Evolutionary conservation across 2,329 filamentous ascomycete genomes (phyloP).

Genomic region (Fragosphaeria purpurea): DNA sequence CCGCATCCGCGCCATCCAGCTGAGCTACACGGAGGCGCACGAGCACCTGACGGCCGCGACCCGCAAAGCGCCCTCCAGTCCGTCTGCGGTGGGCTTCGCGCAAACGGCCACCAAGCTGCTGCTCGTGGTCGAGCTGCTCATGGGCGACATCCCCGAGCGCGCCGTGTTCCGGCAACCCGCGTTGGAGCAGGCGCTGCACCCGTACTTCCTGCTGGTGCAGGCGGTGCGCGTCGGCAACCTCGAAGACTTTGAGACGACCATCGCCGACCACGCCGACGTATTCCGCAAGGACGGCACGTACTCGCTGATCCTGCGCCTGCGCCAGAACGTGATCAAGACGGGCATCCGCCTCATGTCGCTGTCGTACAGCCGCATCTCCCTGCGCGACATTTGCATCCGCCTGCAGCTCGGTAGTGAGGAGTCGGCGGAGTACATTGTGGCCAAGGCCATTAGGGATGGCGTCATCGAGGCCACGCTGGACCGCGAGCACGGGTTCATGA

Average conservation of each 20-base stretch:
- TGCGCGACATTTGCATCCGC: conserved; percentile 94
- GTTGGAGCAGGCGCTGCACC: conserved; percentile 78
- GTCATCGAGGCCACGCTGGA: conserved; percentile 94
- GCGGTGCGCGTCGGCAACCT: conserved; percentile 94
- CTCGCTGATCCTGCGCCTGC: conserved; percentile 83
- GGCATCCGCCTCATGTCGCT: conserved; percentile 98
- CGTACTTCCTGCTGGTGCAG: conserved; percentile 89
- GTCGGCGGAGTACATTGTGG: conserved; percentile 97
- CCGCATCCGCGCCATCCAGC: conserved; percentile 89
- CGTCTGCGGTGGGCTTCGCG: conserved; percentile 85
- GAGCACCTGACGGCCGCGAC: conserved; percentile 88
- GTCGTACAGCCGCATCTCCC: conserved; percentile 92
- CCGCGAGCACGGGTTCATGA: conserved; percentile 93
- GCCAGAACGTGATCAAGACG: conserved; percentile 99
- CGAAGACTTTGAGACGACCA: conserved; percentile 81
- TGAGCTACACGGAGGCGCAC: conserved; percentile 94
- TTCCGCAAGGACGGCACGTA: conserved; percentile 95
- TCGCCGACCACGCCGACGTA: conserved; percentile 67
- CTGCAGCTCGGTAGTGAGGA: conserved; percentile 91
- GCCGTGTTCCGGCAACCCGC: conserved; percentile 84
- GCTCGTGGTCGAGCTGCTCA: conserved; percentile 88
- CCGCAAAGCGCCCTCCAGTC: conserved; percentile 84
- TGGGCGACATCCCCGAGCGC: conserved; percentile 97
- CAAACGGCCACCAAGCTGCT: conserved; percentile 95
- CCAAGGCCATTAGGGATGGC: conserved; percentile 94